Evolutionary conservation across 805 yeast species (phyloP).

Genomic region (Yarrowia porcina): DNA sequence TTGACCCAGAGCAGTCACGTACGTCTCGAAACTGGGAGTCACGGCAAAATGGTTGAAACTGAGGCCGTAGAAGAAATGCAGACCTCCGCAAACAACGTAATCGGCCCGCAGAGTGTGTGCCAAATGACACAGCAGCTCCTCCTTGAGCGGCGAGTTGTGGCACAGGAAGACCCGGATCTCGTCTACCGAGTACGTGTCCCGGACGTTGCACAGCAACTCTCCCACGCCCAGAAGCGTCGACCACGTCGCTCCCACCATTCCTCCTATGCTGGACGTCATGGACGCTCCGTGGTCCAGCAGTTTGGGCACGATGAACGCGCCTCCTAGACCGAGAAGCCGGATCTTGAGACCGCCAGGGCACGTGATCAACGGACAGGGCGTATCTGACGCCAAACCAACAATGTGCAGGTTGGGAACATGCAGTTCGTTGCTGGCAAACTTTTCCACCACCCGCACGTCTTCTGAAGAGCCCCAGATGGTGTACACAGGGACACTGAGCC

Average conservation of each 20-base stretch:
- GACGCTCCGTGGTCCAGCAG: slow-evolving; percentile 64
- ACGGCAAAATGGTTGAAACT: slow-evolving; percentile 66
- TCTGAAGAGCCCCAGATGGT: slow-evolving; percentile 76
- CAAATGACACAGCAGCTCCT: slow-evolving; percentile 64
- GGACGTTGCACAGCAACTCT: slow-evolving; percentile 52
- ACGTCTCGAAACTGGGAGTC: slow-evolving; percentile 59
- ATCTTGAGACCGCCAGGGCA: slow-evolving; percentile 46
- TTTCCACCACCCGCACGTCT: slow-evolving; percentile 63
- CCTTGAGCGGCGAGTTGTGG: slow-evolving; percentile 69
- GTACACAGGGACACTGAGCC: slow-evolving; percentile 61
- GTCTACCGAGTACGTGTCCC: slow-evolving; percentile 41
- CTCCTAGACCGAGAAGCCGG: slow-evolving; percentile 68
- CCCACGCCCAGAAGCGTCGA: slow-evolving; percentile 69
- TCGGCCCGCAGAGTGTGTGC: slow-evolving; percentile 66
- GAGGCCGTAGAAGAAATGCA: slow-evolving; percentile 68
- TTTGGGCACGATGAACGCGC: slow-evolving; percentile 61
- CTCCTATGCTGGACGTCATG: slow-evolving; percentile 46
- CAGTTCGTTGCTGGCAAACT: slow-evolving; percentile 54
- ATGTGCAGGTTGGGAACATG: slow-evolving; percentile 55
- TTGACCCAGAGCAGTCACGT: slow-evolving; percentile 58
- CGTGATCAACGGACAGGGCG: slow-evolving; percentile 45
- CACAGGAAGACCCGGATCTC: slow-evolving; percentile 61
- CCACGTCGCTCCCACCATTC: slow-evolving; percentile 72
- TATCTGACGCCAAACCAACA: slow-evolving; percentile 52
- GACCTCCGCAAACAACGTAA: slow-evolving; percentile 66